Evolutionary conservation across 108 stramenopile genomes (phyloP).

Genomic region (Parietichytrium sp.): DNA sequence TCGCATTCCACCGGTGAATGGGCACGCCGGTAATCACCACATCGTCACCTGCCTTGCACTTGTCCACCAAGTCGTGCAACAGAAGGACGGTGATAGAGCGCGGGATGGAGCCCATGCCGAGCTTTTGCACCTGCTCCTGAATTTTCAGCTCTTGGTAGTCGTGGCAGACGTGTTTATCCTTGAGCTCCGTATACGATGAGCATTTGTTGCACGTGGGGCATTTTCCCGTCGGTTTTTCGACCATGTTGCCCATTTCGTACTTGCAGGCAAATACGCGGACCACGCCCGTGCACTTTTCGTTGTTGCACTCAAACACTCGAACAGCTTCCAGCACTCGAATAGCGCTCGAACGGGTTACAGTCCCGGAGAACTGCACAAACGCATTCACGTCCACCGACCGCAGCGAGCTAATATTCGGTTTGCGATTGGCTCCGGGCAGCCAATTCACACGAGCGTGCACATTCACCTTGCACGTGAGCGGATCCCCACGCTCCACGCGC

Average conservation of each 20-base stretch:
- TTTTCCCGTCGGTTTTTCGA: conserved; percentile 65
- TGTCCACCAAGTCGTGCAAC: conserved; percentile 88
- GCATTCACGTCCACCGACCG: conserved; percentile 75
- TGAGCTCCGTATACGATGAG: conserved; percentile 69
- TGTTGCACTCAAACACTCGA: conserved; percentile 74
- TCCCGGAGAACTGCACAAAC: conserved; percentile 86
- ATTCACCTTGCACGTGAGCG: conserved; percentile 44
- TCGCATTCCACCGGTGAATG: conserved; percentile 78
- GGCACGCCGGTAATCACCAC: conserved; percentile 86
- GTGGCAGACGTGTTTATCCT: conserved; percentile 54
- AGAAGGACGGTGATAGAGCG: conserved; percentile 81
- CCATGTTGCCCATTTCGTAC: conserved; percentile 77
- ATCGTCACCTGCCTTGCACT: conserved; percentile 93
- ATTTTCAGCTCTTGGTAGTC: conserved; percentile 98
- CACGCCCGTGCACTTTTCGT: conserved; percentile 65
- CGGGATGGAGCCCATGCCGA: conserved; percentile 81
- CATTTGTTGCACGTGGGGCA: conserved; percentile 65
- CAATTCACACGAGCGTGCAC: conserved; percentile 83
- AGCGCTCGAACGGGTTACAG: conserved; percentile 79
- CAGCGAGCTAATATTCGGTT: conserved; percentile 73
- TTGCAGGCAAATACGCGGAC: conserved; percentile 79
- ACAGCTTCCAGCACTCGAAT: conserved; percentile 87
- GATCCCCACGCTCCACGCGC: neutral
- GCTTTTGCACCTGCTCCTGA: conserved; percentile 80
- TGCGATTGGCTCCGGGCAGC: conserved; percentile 77